phyloP scores from a whole-genome alignment of 2,329 filamentous ascomycete species.

The Chalara sp. region DNA sequence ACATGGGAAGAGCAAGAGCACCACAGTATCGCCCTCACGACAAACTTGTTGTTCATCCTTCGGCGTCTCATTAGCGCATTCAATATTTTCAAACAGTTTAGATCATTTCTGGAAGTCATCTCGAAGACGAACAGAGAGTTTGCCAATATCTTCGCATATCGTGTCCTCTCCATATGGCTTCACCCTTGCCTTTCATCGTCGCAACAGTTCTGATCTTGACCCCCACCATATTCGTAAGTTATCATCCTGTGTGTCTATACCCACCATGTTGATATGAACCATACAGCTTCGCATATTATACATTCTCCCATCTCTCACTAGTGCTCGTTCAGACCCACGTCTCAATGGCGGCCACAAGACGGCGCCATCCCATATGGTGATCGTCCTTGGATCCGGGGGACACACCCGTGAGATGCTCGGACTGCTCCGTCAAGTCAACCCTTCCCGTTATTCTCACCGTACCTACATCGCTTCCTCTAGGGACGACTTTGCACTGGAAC shows the following conservation, averaged over 20 bases:
- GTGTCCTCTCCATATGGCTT: slow-evolving; percentile 3
- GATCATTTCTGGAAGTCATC: too few relatives aligned
- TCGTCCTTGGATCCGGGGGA: slow-evolving; percentile 86
- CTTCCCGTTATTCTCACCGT: slow-evolving; percentile 51
- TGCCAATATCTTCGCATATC: too few relatives aligned
- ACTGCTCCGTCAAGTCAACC: slow-evolving; percentile 60
- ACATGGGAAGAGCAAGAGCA: too few relatives aligned
- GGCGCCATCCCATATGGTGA: slow-evolving; percentile 54
- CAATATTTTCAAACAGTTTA: too few relatives aligned
- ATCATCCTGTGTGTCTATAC: neutral
- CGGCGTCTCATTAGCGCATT: too few relatives aligned
- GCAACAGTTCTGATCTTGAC: slow-evolving; percentile 16
- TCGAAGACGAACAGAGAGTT: too few relatives aligned
- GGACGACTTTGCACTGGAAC: slow-evolving; percentile 63
- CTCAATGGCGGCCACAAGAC: slow-evolving; percentile 18
- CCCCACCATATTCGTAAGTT: slow-evolving; percentile 21
- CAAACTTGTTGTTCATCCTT: too few relatives aligned
- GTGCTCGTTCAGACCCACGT: slow-evolving; percentile 1
- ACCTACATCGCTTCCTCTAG: slow-evolving; percentile 73
- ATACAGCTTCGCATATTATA: slow-evolving; percentile 24
- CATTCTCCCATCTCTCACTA: slow-evolving; percentile 18
- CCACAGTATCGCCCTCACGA: too few relatives aligned
- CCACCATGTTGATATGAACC: too few relatives aligned
- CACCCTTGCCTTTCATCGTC: slow-evolving; percentile 18
- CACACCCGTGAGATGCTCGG: slow-evolving; percentile 94